Evolutionary conservation across 2,329 filamentous ascomycete genomes (phyloP), one percentile per base, ranked within the genome.

Genomic region (Aspergillus fructus): DNA sequence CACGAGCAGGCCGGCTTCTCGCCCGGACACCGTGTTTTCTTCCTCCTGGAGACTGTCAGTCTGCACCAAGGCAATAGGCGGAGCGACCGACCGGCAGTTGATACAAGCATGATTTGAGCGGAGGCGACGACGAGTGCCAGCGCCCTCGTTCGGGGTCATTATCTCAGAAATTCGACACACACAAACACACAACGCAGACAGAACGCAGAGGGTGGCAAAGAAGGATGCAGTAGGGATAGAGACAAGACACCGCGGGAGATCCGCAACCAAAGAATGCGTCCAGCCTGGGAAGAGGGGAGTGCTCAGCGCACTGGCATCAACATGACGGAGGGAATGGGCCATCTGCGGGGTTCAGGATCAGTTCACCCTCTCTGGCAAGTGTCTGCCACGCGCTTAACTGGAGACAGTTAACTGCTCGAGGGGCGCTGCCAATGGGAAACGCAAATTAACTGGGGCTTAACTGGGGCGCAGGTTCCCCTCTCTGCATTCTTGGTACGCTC

Each of bases 1-100:
- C 78, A 81, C 9, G 80, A 82, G 57, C 80, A 82, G 1, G 77
- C 73, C 5, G 80, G 80, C 62, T 78, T 80, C 65, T 82, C 80
- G 6, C 79, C 80, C 0, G 80, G 80, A 63, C 80, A 82, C 34
- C 80, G 76, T 2, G 77, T 81, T 64, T 82, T 82, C 63, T 82
- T 82, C 53, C 79, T 68, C 65, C 79, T 72, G 27, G 9, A 30
- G 27, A 3, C 27, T 30, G 27, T 30, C 27, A 30, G 27, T 30
- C 9, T 30, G 27, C 27, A 11, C 8, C 27, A 30, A 2, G 27
- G 27, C 9, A 30, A 30, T 12, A 9, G 27, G 3, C 8, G 27
- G 9, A 30, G 27, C 27, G 27, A 30, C 27, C 27, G 27, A 30
- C 27, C 27, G 27, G 77, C 79, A 82, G 59, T 78, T 80, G 50